Evolutionary conservation across 257 asterid species (phyloP).

Genomic region (Fraxinus anomala): DNA sequence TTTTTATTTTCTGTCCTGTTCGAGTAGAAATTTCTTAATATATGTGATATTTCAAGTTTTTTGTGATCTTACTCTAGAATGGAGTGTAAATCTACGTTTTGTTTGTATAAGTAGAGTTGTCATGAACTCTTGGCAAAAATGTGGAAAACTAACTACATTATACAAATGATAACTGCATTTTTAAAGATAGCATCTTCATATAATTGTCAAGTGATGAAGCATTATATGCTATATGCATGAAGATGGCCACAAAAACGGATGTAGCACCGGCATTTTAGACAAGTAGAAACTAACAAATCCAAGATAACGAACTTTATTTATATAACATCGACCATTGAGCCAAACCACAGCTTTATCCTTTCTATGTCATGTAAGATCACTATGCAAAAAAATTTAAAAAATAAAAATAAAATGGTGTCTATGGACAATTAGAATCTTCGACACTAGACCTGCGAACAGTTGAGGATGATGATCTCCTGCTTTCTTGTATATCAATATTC

Average conservation of each 20-base stretch:
- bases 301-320: slow-evolving; percentile 38
- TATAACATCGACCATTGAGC: slow-evolving; percentile 38
- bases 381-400: slow-evolving; percentile 6
- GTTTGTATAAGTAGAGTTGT: background rate
- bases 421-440: slow-evolving; percentile 63
- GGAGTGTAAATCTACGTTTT: background rate
- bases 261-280: too few species aligned
- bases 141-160: background rate
- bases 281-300: background rate
- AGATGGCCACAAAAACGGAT: background rate
- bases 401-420: slow-evolving; percentile 38
- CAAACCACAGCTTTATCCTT: slow-evolving; percentile 38
- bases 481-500: slow-evolving; percentile 57
- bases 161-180: background rate
- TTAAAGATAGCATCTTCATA: background rate
- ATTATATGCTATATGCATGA: background rate
- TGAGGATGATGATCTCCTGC: slow-evolving; percentile 59
- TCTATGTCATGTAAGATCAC: slow-evolving; percentile 43
- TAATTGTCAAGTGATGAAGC: background rate
- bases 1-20: background rate
- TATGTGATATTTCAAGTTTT: background rate
- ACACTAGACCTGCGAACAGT: slow-evolving; percentile 60
- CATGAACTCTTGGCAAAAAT: background rate
- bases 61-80: background rate
- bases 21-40: background rate